phyloP scores from a whole-genome alignment of 768 basidiomycete genomes.

The Mycena capillaripes region DNA sequence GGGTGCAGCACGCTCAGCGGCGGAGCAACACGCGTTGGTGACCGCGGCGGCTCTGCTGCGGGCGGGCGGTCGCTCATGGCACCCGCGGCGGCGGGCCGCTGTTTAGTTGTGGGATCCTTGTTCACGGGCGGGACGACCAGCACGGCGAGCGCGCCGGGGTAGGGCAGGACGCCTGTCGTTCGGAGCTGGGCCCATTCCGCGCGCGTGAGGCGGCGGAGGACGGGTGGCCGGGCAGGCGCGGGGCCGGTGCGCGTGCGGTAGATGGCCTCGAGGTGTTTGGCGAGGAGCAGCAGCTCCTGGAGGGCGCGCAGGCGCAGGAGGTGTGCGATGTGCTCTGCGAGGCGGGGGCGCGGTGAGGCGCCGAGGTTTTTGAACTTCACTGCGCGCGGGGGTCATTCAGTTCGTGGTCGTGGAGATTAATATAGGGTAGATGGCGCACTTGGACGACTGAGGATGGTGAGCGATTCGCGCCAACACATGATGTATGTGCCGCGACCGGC shows the following conservation, averaged over 20 bases:
- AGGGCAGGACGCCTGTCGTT: constrained; percentile 61
- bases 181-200: constrained; percentile 68
- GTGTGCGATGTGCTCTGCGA: constrained; percentile 72
- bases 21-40: constrained; percentile 14
- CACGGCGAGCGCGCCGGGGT: constrained; percentile 72
- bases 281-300: constrained; percentile 79
- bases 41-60: neutral
- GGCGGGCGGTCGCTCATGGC: constrained; percentile 22
- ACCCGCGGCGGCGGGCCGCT: constrained; percentile 48
- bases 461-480: constrained; percentile 69
- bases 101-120: constrained; percentile 61
- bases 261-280: constrained; percentile 53
- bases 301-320: constrained; percentile 80
- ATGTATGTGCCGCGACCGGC: constrained; percentile 66
- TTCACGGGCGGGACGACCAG: constrained; percentile 79
- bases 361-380: constrained; percentile 48
- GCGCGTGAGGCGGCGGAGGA: constrained; percentile 76
- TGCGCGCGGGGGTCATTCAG: constrained; percentile 7
- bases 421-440: neutral
- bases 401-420: neutral
- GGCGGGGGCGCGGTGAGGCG: constrained; percentile 53
- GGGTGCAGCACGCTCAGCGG: constrained; percentile 32
- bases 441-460: constrained; percentile 49
- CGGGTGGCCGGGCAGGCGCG: constrained; percentile 39
- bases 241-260: constrained; percentile 34